A percentile compares a stretch with the other conserved stretches of the same genome.
phyloP scores from a whole-genome alignment of 1,284 basidiomycete species.

The Porphyrellus sp. region DNA sequence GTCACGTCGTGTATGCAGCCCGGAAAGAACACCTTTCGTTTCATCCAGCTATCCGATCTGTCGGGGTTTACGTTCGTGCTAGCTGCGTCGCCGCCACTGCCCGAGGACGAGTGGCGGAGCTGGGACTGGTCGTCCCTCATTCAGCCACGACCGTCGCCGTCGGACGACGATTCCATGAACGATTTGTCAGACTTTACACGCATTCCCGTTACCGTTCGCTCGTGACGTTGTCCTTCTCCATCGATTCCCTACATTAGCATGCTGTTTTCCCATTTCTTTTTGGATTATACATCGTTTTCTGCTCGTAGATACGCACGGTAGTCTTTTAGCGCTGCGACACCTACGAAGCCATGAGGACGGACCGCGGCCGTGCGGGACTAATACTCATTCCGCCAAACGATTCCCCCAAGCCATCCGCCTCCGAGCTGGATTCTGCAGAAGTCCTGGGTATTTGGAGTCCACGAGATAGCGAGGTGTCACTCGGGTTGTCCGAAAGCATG shows the following conservation, averaged over 20 bases:
- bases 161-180: not conserved
- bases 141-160: not conserved
- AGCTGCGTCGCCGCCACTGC: conserved; percentile 20
- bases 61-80: conserved; percentile 30
- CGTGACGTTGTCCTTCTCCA: conserved; percentile 10
- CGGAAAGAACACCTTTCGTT: conserved; percentile 31
- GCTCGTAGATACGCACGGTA: not conserved
- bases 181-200: conserved; percentile 21
- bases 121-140: conserved; percentile 27
- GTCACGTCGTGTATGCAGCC: conserved; percentile 29
- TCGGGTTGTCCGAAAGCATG: not conserved
- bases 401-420: conserved; percentile 45
- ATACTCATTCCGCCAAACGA: conserved; percentile 80
- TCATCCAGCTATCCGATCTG: conserved; percentile 32
- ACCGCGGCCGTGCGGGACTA: conserved; percentile 46
- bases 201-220: conserved; percentile 17
- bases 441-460: conserved; percentile 23
- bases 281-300: not conserved
- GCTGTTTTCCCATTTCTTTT: not conserved
- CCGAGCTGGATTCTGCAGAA: conserved; percentile 1
- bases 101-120: conserved; percentile 23
- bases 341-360: conserved; percentile 19
- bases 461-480: not conserved
- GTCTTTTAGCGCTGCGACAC: no score
- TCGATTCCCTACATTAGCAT: not conserved